Evolutionary conservation across 2,329 filamentous ascomycete species (phyloP), one percentile per base, ranked within the genome.

Genomic region (Penicillium polonicum): DNA sequence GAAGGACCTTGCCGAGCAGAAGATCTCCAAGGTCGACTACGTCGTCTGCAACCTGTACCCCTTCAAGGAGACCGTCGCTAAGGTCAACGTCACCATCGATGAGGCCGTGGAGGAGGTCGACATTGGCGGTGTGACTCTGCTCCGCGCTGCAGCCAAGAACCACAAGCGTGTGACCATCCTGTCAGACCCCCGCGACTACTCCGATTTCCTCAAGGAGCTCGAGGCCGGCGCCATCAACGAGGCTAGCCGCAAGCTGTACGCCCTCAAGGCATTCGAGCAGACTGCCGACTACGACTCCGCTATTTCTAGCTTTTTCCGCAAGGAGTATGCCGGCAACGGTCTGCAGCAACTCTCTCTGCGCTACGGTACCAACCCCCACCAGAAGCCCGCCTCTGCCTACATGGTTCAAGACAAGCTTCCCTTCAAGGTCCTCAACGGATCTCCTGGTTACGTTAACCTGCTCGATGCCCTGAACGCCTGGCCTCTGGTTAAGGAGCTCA

Each of bases 61-160:
- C 13, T 99, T 99, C 87, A 97, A 97, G 82, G 92, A 97, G 75
- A 99, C 94, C 33, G 88, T 99, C 68, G 89, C 92, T 69, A 96
- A 97, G 83, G 87, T 95, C 81, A 96, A 96, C 72, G 94, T 99
- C 70, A 97, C 93, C 60, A 90, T 99, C 62, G 87, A 91, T 51
- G 93, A 99, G 80, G 94, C 94, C 51, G 93, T 99, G 39, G 94
- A 99, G 80, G 94, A 99, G 81, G 96, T 99, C 70, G 94, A 99
- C 78, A 97, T 99, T 73, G 94, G 92, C 65, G 94, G 94, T 69
- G 94, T 99, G 52, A 99, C 94, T 39, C 87, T 99, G 61, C 90
- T 99, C 72, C 89, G 94, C 64, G 94, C 94, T 56, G 94, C 94
- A 27, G 94, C 94, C 68, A 99, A 99, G 86, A 99, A 99, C 82